Evolutionary conservation across 202 grass and related monocot species (phyloP).

Genomic region (Digitaria exilis): DNA sequence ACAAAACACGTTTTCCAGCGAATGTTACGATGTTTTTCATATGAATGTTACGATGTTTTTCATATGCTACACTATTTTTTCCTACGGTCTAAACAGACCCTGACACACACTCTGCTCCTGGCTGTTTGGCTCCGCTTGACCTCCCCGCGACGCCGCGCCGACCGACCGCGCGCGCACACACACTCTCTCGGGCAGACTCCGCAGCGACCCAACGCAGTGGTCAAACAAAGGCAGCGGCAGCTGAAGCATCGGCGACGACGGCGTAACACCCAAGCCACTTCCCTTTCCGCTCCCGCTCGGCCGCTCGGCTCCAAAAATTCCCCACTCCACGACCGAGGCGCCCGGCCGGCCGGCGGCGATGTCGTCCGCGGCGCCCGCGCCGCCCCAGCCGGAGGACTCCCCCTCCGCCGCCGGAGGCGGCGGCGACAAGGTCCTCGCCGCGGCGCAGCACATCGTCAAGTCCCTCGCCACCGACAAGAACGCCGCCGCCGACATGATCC

Average conservation of each 20-base stretch:
- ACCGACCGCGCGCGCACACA: no score
- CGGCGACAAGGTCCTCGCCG: slow-evolving; percentile 70
- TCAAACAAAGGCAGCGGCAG: slow-evolving; percentile 36
- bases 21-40: no score
- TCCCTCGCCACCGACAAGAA: slow-evolving; percentile 76
- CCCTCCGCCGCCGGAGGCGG: slow-evolving; percentile 6
- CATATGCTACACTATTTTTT: no score
- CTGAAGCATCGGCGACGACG: neutral
- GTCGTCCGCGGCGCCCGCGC: slow-evolving; percentile 47
- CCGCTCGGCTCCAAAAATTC: neutral
- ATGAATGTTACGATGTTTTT: no score
- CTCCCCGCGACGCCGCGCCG: neutral
- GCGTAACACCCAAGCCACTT: slow-evolving; percentile 31
- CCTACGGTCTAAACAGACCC: no score
- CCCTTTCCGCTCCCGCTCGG: neutral
- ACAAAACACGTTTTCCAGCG: no score
- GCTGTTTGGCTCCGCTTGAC: neutral
- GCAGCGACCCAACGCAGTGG: neutral
- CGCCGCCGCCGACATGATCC: slow-evolving; percentile 81
- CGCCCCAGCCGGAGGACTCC: slow-evolving; percentile 36
- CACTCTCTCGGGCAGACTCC: neutral
- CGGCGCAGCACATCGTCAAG: slow-evolving; percentile 77
- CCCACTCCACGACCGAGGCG: neutral
- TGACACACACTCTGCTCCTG: neutral
- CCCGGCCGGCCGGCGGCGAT: slow-evolving; percentile 22